Base-by-base conservation (phyloP, 2,329 filamentous ascomycete species). In the Acephala macrosclerotiorum region DNA sequence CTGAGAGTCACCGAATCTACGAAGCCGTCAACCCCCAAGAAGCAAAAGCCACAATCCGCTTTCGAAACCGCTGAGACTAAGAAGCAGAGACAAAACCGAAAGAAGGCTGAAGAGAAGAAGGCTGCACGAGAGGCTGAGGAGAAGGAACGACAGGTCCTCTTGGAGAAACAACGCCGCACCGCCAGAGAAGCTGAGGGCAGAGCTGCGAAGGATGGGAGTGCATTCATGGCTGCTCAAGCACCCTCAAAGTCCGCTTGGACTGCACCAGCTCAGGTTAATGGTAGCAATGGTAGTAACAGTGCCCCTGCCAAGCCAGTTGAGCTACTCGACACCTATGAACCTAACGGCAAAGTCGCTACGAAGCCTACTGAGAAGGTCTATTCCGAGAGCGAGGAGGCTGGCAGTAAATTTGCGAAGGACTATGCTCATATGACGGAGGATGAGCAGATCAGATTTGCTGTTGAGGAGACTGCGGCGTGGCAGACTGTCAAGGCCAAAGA, bases 61-160 rank as follows among this genome's bases (percentile, higher is more conserved):
- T 57, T 87, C 70, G 89, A 92, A 78, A 85, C 86, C 58, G 86
- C 85, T 20, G 92, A 97, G 83, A 91, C 91, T 22, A 97, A 97
- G 90, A 97, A 97, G 84, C 93, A 97, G 82, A 90, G 94, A 66
- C 94, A 97, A 83, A 96, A 97, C 82, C 88, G 90, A 72, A 89
- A 91, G 82, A 97, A 97, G 88, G 89, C 87, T 42, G 94, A 97
- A 80, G 90, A 89, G 65, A 89, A 89, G 74, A 96, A 93, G 84
- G 83, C 84, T 35, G 84, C 87, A 64, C 89, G 91, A 35, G 90
- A 94, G 76, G 91, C 92, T 73, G 88, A 91, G 0, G 94, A 97
- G 81, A 87, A 89, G 75, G 85, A 92, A 75, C 90, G 94, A 75
- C 92, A 93, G 81, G 82, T 82, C 42, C 84, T 92, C 67, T 83